Conservation (phyloP, 805 yeast species). For the Spathaspora girioi region DNA sequence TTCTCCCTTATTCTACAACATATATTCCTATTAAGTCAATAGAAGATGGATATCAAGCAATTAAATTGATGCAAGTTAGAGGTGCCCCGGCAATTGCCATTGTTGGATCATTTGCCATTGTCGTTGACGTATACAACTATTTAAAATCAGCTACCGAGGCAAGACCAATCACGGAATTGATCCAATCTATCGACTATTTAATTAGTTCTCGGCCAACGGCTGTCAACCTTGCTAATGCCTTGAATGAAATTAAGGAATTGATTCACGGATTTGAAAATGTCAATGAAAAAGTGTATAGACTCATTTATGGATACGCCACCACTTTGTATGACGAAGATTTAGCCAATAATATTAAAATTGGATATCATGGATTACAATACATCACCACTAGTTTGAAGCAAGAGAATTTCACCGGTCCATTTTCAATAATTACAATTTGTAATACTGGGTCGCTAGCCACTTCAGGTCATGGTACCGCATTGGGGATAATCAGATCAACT, state of each 20-base stretch:
- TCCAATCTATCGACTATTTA: slow-evolving; percentile 56
- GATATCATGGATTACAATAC: slow-evolving; percentile 76
- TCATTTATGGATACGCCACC: slow-evolving; percentile 44
- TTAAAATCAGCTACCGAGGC: slow-evolving; percentile 13
- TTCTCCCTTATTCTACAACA: slow-evolving; percentile 73
- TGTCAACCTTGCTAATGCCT: slow-evolving; percentile 82
- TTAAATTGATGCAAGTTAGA: slow-evolving; percentile 87
- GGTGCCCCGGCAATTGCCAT: slow-evolving; percentile 99
- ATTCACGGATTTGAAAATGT: slow-evolving; percentile 25
- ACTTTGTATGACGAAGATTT: slow-evolving; percentile 71
- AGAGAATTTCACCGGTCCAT: slow-evolving; percentile 56
- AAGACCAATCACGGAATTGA: slow-evolving; percentile 32
- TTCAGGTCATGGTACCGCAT: slow-evolving; percentile 95
- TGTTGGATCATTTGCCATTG: slow-evolving; percentile 82
- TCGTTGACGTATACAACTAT: slow-evolving; percentile 54
- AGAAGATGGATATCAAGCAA: slow-evolving; percentile 79
- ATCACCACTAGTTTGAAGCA: slow-evolving; percentile 43
- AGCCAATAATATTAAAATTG: slow-evolving; percentile 72
- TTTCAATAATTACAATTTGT: slow-evolving; percentile 86
- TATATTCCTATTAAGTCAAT: slow-evolving; percentile 62
- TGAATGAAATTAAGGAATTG: slow-evolving; percentile 43
- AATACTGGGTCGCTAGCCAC: slow-evolving; percentile 97
- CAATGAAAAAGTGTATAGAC: slow-evolving; percentile 19
- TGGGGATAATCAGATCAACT: slow-evolving; percentile 83
- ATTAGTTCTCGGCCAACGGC: slow-evolving; percentile 91